Conservation (phyloP, 139 green algal species). For the Micractinium sp. region DNA sequence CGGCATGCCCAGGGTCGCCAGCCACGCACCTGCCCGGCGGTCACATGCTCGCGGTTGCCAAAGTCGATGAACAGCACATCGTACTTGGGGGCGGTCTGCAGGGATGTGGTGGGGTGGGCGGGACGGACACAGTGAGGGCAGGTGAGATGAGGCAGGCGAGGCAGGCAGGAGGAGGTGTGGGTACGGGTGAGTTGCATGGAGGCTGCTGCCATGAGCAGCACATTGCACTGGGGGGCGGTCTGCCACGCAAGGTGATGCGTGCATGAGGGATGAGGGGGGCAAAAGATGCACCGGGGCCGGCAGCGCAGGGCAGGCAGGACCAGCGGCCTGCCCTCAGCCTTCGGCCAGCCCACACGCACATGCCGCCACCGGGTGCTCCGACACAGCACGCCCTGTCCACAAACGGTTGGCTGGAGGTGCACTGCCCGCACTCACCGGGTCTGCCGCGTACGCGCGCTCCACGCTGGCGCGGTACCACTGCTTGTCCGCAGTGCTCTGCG, state of each 20-base stretch:
- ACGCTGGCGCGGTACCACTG: conserved; percentile 80
- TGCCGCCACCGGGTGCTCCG: neutral
- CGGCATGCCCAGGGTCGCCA: too few relatives aligned
- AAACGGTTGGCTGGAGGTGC: too few relatives aligned
- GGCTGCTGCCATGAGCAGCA: too few relatives aligned
- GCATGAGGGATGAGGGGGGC: too few relatives aligned
- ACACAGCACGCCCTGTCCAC: conserved; percentile 7
- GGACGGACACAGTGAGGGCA: neutral
- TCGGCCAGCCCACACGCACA: too few relatives aligned
- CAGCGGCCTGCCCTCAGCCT: too few relatives aligned
- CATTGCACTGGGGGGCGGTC: too few relatives aligned
- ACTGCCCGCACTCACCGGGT: conserved; percentile 40
- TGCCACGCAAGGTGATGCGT: too few relatives aligned
- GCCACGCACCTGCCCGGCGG: neutral
- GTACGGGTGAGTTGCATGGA: too few relatives aligned
- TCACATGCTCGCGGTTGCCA: conserved; percentile 82
- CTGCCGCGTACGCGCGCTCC: conserved; percentile 35
- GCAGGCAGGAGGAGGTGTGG: neutral
- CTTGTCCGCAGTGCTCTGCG: conserved; percentile 77
- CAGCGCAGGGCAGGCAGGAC: too few relatives aligned
- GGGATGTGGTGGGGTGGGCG: too few relatives aligned
- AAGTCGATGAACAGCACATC: conserved; percentile 95
- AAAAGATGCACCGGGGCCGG: too few relatives aligned
- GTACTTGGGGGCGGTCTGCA: conserved; percentile 59
- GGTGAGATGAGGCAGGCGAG: neutral